Conservation (phyloP, 2,329 filamentous ascomycete species). For the Aureobasidium sp. region DNA sequence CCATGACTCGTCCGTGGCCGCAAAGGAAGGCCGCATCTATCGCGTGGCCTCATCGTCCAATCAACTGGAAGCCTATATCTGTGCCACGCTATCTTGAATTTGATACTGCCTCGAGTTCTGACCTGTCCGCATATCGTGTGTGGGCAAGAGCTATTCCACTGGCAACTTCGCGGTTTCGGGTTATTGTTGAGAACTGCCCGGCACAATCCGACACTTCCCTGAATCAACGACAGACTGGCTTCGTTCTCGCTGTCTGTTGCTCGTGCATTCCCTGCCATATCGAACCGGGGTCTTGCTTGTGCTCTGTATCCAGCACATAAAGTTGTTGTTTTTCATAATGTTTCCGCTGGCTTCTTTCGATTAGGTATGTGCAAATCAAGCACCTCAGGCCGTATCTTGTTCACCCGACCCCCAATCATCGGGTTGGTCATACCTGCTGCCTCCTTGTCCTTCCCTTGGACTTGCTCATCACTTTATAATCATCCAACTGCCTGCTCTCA, state of each 20-base stretch:
- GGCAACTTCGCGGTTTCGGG: neutral
- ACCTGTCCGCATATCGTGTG: neutral
- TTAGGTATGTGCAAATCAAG: constrained; percentile 10
- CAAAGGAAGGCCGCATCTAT: neutral
- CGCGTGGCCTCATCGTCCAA: neutral
- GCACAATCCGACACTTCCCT: constrained; percentile 1
- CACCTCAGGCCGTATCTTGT: neutral
- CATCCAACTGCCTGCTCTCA: neutral
- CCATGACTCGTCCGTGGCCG: neutral
- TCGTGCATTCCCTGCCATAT: neutral
- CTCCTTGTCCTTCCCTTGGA: neutral
- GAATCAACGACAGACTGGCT: neutral
- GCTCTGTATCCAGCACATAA: neutral
- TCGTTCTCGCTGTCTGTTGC: constrained; percentile 1
- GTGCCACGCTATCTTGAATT: neutral
- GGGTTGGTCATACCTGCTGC: constrained; percentile 4
- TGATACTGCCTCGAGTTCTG: no score
- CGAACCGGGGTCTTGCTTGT: neutral
- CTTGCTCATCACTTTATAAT: neutral
- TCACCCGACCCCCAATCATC: neutral
- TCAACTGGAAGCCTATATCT: neutral
- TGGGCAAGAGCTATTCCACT: neutral
- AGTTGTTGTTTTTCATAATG: neutral
- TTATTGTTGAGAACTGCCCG: neutral
- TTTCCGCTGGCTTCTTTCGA: neutral